These are phyloP conservation scores for Ceratobasidium sp. DNA, from an alignment of 1,284 basidiomycete genomes.

Conservation along the genomic window DNA sequence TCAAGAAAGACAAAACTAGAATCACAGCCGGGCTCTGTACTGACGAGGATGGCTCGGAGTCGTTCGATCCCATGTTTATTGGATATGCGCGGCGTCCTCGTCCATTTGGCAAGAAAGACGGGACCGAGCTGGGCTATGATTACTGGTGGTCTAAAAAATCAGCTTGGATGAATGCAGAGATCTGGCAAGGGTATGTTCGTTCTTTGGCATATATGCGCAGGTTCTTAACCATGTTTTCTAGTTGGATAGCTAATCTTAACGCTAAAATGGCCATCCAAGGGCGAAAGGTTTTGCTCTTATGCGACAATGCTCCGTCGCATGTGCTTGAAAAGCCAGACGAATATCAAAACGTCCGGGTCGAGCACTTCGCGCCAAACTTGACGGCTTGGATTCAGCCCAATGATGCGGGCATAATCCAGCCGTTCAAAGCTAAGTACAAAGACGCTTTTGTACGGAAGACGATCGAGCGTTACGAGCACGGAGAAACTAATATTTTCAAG, in stretches of 20 bases:
- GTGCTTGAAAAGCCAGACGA: no score
- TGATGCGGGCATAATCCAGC: no score
- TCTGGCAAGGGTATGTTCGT: conserved; percentile 9
- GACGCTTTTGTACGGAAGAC: no score
- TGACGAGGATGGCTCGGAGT: conserved; percentile 58
- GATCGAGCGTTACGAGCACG: no score
- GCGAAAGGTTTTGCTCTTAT: no score
- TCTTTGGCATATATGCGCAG: not conserved
- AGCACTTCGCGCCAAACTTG: no score
- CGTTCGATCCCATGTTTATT: conserved; percentile 55
- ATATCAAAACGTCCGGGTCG: no score
- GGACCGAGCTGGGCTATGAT: conserved; percentile 50
- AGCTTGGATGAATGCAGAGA: conserved; percentile 57
- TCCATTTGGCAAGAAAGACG: conserved; percentile 52
- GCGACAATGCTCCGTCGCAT: no score
- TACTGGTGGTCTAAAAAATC: conserved; percentile 57
- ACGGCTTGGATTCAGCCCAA: no score
- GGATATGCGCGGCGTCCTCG: conserved; percentile 54
- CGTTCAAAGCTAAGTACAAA: no score
- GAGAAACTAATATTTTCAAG: no score
- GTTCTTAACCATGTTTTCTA: not conserved
- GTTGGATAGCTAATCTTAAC: conserved; percentile 2
- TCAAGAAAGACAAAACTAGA: conserved; percentile 54
- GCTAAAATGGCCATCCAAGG: not conserved
- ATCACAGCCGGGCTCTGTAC: conserved; percentile 56